Evolutionary conservation across 768 basidiomycete species (phyloP), one percentile per base, ranked within the genome.

Genomic region (Scleroderma bovista): DNA sequence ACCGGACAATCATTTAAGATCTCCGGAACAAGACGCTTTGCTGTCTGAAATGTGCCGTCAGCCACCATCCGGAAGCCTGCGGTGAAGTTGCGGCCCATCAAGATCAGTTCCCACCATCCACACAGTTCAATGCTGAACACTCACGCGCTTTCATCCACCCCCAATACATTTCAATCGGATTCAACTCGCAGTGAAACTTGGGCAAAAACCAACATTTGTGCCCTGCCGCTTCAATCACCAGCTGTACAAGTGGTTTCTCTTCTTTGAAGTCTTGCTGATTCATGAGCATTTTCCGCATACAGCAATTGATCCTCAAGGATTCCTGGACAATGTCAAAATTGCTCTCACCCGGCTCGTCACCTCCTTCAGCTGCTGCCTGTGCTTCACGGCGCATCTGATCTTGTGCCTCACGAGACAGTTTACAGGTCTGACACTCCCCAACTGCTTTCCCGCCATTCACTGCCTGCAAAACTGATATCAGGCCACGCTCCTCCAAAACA

Each of bases 21-120:
- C 42, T 64, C 47, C 31, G 62, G 62, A 31, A 64, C 56, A 26
- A 64, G 52, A 31, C 24, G 46, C 36, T 60, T 53, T 17, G 55
- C 59, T 2, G 56, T 57, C 19, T 55, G 56, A 50, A 64, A 63
- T 32, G 49, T 59, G 10, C 53, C 60, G 55, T 64, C 61, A 10
- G 56, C 44, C 12, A 34, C 55, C 33, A 46, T 51, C 11, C 56
- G 54, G 48, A 61, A 63, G 38, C 44, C 60, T 65, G 40, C 51
- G 33, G 29, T 42, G 33, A 22, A 40, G 38, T 17, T 20, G 20
- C 17, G 6, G 38, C 20, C 17, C 19, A 40, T 4, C 38, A 40
- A 19, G 38, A 22, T 20, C 19, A 40, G 38, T 40, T 19, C 12
- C 12, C 34, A 40, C 16, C 11, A 4, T 17, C 26, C 4, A 29